These are phyloP conservation scores for Tylopilus sp. DNA, from an alignment of 768 basidiomycete genomes.

Conservation along the genomic window DNA sequence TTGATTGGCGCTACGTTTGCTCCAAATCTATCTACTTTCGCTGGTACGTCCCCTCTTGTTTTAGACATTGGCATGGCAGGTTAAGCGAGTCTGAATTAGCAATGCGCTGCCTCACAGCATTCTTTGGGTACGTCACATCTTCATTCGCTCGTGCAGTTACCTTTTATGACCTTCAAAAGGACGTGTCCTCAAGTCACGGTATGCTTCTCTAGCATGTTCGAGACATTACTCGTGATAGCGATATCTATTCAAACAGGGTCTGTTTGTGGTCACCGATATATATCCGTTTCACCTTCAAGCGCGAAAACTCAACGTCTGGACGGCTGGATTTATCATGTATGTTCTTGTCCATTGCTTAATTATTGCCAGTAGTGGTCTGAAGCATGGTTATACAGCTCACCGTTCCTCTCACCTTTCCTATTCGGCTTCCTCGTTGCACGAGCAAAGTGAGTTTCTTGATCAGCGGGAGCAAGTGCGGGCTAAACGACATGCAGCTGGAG, in stretches of 20 bases:
- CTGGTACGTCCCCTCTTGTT: conserved; percentile 29
- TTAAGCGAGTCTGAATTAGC: conserved; percentile 11
- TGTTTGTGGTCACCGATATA: conserved; percentile 47
- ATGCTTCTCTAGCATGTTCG: neutral
- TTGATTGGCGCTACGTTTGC: conserved; percentile 51
- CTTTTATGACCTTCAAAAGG: conserved; percentile 19
- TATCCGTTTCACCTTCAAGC: conserved; percentile 55
- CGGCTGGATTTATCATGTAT: conserved; percentile 50
- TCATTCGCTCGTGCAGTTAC: neutral
- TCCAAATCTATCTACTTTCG: conserved; percentile 44
- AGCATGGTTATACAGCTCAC: conserved; percentile 28
- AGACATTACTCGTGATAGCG: neutral
- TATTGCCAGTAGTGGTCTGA: conserved; percentile 11
- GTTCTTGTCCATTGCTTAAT: conserved; percentile 38
- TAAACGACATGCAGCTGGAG: conserved; percentile 34
- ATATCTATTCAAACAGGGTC: conserved; percentile 28
- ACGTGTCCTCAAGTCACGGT: conserved; percentile 53
- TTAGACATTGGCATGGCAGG: neutral
- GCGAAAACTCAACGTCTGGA: conserved; percentile 51
- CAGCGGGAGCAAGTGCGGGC: too few relatives aligned
- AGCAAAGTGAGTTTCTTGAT: conserved; percentile 17
- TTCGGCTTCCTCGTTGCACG: conserved; percentile 30
- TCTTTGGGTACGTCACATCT: conserved; percentile 25
- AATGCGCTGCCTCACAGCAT: conserved; percentile 32
- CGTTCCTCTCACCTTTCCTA: conserved; percentile 29